Evolutionary conservation across 192 early-diverging fungal genomes (phyloP).

Genomic region (Linnemannia hyalina): DNA sequence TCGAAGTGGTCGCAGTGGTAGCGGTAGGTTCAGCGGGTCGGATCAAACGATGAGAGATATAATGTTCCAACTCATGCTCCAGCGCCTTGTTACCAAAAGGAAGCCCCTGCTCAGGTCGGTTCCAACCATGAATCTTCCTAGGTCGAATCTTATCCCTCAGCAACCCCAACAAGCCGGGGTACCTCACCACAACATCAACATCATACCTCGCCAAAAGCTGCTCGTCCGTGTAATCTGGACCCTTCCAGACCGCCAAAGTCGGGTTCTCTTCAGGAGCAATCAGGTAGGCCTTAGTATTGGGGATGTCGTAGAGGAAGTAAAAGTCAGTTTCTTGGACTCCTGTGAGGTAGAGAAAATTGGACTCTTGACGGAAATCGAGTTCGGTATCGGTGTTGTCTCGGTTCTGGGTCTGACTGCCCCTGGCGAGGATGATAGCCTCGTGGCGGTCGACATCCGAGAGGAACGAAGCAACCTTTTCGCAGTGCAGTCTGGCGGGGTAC

Average conservation of each 20-base stretch:
- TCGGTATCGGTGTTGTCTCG: constrained; percentile 85
- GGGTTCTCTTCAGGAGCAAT: constrained; percentile 75
- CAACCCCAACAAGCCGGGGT: constrained; percentile 64
- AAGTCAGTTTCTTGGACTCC: constrained; percentile 83
- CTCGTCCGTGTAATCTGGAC: constrained; percentile 69
- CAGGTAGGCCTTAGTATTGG: constrained; percentile 68
- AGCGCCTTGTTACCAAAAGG: constrained; percentile 28
- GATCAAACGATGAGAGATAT: constrained; percentile 40
- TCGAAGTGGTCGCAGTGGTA: neutral
- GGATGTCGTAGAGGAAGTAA: constrained; percentile 77
- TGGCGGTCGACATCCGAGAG: constrained; percentile 46
- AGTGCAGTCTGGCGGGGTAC: constrained; percentile 73
- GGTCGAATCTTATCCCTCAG: constrained; percentile 62
- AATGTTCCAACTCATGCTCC: constrained; percentile 41
- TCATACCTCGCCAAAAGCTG: constrained; percentile 71
- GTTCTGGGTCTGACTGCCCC: constrained; percentile 65
- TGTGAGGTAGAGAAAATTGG: constrained; percentile 90
- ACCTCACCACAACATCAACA: constrained; percentile 75
- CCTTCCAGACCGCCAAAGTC: constrained; percentile 88
- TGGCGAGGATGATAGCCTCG: constrained; percentile 71
- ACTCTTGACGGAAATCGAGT: constrained; percentile 87
- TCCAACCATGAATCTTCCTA: constrained; percentile 58
- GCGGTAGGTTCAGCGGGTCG: neutral
- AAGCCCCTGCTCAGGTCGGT: constrained; percentile 56
- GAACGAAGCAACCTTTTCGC: constrained; percentile 62